Base-by-base conservation (phyloP, 1,139 yeast species). In the Candida sp. region DNA sequence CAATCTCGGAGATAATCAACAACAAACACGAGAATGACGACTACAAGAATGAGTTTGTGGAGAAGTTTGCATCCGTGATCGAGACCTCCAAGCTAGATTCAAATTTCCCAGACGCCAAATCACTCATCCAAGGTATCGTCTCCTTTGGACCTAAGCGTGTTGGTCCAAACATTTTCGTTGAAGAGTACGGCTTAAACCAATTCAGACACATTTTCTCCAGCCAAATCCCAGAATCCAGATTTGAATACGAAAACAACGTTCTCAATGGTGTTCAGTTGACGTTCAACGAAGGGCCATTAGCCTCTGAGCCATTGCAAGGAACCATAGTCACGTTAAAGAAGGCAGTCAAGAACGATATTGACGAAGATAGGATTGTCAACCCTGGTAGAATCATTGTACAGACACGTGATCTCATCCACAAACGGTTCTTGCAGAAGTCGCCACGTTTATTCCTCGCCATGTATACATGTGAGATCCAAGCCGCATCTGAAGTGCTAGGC, bases 401-500 rank as follows among this genome's bases (percentile, higher is more conserved):
- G 2, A 84, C 92, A 0, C 84, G 93, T 59, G 96, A 90, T 56
- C 70, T 84, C 7, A 86, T 96, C 47, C 90, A 89, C 62, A 76
- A 79, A 42, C 83, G 86, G 1, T 82, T 93, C 61, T 67, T 89
- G 38, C 85, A 83, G 49, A 89, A 93, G 85, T 88, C 98, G 0
- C 97, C 98, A 7, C 80, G 99, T 53, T 70, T 96, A 48, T 85
- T 89, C 81, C 80, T 96, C 61, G 99, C 99, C 3, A 90, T 89
- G 85, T 96, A 94, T 65, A 79, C 90, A 1, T 93, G 98, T 73
- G 98, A 93, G 58, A 91, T 96, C 57, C 99, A 96, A 69, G 96
- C 99, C 0, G 83, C 96, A 2, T 84, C 97, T 0, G 99, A 96
- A 58, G 98, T 92, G 0, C 76, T 96, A 47, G 99, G 99, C 48